These are phyloP conservation scores for Mortierella claussenii DNA, from an alignment of 192 early-diverging fungal species.

Conservation along the genomic window DNA sequence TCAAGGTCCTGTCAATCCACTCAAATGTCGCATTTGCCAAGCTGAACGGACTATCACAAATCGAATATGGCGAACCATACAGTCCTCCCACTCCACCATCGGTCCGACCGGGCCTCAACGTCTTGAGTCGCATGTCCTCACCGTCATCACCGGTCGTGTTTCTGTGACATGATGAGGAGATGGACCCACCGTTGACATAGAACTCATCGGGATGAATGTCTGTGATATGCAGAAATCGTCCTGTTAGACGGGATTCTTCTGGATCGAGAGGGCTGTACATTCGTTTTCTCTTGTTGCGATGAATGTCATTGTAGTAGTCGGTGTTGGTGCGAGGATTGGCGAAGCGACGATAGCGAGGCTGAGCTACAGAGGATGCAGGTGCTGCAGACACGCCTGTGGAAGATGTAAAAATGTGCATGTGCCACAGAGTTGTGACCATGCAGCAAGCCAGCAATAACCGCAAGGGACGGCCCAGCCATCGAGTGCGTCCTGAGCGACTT, in stretches of 20 bases:
- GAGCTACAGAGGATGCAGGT: too few relatives aligned
- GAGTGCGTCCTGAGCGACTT: too few relatives aligned
- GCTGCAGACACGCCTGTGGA: too few relatives aligned
- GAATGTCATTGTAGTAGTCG: too few relatives aligned
- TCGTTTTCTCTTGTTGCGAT: too few relatives aligned
- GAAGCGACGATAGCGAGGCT: too few relatives aligned
- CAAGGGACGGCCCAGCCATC: not conserved
- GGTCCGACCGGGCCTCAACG: slow-evolving; percentile 45
- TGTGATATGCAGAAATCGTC: slow-evolving; percentile 78
- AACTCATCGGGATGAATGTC: slow-evolving; percentile 77
- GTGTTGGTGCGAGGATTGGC: too few relatives aligned
- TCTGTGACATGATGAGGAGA: slow-evolving; percentile 71
- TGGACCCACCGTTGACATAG: slow-evolving; percentile 66
- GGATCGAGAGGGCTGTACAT: slow-evolving; percentile 15
- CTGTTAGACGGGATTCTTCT: slow-evolving; percentile 52
- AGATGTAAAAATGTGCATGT: too few relatives aligned
- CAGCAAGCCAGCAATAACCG: slow-evolving; percentile 17
- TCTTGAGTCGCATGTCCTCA: not conserved
- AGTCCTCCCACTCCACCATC: slow-evolving; percentile 55
- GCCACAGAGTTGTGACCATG: slow-evolving; percentile 14
- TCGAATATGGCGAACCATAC: slow-evolving; percentile 67
- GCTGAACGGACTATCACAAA: slow-evolving; percentile 71
- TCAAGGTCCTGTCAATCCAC: slow-evolving; percentile 63
- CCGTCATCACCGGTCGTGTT: slow-evolving; percentile 22
- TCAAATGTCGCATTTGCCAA: slow-evolving; percentile 71